These are phyloP conservation scores for Pseudopithomyces chartarum DNA, from an alignment of 2,329 filamentous ascomycete genomes.

Conservation along the genomic window DNA sequence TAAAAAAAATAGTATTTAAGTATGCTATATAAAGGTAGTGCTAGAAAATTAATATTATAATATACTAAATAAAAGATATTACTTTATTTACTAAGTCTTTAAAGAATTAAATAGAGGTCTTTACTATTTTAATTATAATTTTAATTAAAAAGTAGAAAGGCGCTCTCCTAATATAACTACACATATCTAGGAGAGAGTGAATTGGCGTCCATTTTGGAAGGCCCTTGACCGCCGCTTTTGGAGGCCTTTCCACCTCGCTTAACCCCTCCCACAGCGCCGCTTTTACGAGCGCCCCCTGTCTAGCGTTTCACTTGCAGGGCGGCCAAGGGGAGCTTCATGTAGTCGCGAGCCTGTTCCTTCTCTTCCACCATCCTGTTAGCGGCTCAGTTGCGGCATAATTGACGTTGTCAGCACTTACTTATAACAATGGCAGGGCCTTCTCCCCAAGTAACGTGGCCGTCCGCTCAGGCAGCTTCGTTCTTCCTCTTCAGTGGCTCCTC, in stretches of 20 bases:
- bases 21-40: too few relatives aligned
- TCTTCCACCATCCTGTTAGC: background rate
- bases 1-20: too few relatives aligned
- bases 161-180: too few relatives aligned
- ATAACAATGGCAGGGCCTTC: slow-evolving; percentile 9
- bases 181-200: slow-evolving; percentile 7
- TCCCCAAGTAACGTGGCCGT: background rate
- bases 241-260: slow-evolving; percentile 10
- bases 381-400: background rate
- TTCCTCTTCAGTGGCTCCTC: background rate
- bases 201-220: slow-evolving; percentile 6
- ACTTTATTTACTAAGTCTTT: too few relatives aligned
- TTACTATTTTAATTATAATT: too few relatives aligned
- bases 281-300: background rate
- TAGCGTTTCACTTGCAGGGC: too few relatives aligned
- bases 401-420: slow-evolving; percentile 11
- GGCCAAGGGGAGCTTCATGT: background rate
- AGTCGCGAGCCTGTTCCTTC: background rate
- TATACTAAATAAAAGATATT: too few relatives aligned
- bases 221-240: slow-evolving; percentile 10
- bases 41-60: too few relatives aligned
- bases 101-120: too few relatives aligned
- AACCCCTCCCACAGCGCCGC: slow-evolving; percentile 1
- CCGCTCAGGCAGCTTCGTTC: slow-evolving; percentile 5
- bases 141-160: too few relatives aligned